phyloP scores from a whole-genome alignment of 148 eudicot genomes.

The Rhododendron ovatum region DNA sequence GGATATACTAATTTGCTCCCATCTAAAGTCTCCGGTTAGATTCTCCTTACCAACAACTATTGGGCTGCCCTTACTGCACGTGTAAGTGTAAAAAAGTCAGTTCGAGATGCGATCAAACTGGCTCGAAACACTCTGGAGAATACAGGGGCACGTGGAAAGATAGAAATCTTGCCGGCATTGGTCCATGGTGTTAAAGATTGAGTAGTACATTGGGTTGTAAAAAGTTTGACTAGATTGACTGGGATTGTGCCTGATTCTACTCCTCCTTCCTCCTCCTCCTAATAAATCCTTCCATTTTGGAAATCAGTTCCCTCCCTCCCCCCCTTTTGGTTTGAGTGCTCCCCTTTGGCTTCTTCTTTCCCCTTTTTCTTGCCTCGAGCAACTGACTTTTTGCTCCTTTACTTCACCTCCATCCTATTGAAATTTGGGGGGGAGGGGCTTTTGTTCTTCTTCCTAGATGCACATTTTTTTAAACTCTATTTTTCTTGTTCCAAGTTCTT shows the following conservation, averaged over 20 bases:
- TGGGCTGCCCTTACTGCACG: no score
- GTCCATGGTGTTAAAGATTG: constrained; percentile 38
- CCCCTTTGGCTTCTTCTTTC: constrained; percentile 49
- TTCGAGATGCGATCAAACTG: background rate
- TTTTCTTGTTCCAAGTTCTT: constrained; percentile 19
- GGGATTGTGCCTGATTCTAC: constrained; percentile 24
- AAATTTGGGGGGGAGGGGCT: constrained; percentile 34
- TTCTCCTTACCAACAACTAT: no score
- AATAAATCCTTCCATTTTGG: constrained; percentile 13
- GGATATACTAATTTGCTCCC: no score
- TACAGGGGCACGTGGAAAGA: background rate
- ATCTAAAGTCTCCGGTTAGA: no score
- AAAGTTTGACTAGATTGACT: constrained; percentile 67
- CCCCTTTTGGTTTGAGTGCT: constrained; percentile 50
- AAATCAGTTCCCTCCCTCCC: constrained; percentile 13
- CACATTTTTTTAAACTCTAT: constrained; percentile 6
- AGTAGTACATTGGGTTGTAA: constrained; percentile 56
- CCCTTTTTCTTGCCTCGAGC: constrained; percentile 79
- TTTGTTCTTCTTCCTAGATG: constrained; percentile 28
- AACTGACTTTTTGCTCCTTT: constrained; percentile 45
- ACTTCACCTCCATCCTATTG: constrained; percentile 42
- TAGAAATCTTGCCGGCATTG: constrained; percentile 18
- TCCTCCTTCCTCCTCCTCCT: constrained; percentile 6
- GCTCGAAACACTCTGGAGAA: background rate
- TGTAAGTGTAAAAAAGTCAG: no score